These are phyloP conservation scores for Leucocoprinus leucothites DNA, from an alignment of 768 basidiomycete genomes.

Conservation along the genomic window DNA sequence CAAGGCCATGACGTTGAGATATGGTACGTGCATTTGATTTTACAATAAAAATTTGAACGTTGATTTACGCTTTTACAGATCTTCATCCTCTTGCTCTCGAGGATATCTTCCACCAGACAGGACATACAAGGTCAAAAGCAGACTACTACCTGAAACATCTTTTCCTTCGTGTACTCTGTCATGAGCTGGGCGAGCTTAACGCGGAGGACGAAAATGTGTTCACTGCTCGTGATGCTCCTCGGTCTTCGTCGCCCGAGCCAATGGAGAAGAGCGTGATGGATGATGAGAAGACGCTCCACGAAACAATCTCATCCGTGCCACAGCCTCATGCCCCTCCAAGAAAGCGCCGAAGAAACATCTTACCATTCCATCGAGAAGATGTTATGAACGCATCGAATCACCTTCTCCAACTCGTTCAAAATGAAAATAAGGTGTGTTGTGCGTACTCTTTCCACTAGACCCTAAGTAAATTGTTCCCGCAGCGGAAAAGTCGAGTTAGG, in stretches of 20 bases:
- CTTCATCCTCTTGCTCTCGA: constrained; percentile 72
- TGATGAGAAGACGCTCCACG: constrained; percentile 4
- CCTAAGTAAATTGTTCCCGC: too few species aligned
- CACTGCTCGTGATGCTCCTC: constrained; percentile 23
- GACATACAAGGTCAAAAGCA: constrained; percentile 58
- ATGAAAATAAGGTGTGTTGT: too few species aligned
- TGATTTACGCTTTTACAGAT: constrained; percentile 30
- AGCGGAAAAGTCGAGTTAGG: too few species aligned
- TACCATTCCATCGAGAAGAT: constrained; percentile 22
- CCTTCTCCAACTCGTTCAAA: too few species aligned
- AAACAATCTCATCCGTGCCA: neutral
- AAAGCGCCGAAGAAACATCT: constrained; percentile 15
- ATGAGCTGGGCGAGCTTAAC: constrained; percentile 39
- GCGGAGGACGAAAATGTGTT: constrained; percentile 21
- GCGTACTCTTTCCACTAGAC: too few species aligned
- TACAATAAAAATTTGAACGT: neutral
- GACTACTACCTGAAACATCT: constrained; percentile 72
- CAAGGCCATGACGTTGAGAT: constrained; percentile 61
- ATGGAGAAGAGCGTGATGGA: constrained; percentile 10
- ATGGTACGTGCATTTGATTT: constrained; percentile 39
- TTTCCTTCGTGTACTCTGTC: constrained; percentile 66
- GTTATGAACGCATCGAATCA: too few species aligned
- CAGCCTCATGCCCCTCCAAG: neutral
- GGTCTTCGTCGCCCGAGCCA: constrained; percentile 35
- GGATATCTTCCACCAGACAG: constrained; percentile 58